Percentiles rank a stretch among this genome's conserved stretches.
Conservation (phyloP, 345 rosid genomes). For the Iberis pinnata region DNA sequence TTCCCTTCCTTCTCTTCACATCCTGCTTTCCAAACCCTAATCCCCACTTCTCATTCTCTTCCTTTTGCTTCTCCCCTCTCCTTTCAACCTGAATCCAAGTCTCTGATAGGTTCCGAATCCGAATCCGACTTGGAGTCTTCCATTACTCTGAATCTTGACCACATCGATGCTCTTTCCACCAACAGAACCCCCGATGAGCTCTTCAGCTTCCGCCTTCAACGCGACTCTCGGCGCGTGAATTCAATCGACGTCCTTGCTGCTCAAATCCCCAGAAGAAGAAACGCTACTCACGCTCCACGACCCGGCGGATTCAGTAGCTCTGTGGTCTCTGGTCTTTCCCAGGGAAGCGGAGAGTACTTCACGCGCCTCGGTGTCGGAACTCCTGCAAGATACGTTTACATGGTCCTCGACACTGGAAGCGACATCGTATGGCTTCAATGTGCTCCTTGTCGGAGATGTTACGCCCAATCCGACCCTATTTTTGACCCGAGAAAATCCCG, state of each 20-base stretch:
- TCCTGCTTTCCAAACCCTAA: slow-evolving; percentile 37
- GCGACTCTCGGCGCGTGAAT: slow-evolving; percentile 57
- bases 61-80: slow-evolving; percentile 41
- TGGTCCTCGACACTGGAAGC: slow-evolving; percentile 93
- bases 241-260: slow-evolving; percentile 38
- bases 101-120: slow-evolving; percentile 7
- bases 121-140: slow-evolving; percentile 26
- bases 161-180: slow-evolving; percentile 62
- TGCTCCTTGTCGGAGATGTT: slow-evolving; percentile 82
- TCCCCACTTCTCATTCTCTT: slow-evolving; percentile 35
- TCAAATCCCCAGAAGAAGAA: slow-evolving; percentile 12
- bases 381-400: slow-evolving; percentile 67
- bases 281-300: slow-evolving; percentile 28
- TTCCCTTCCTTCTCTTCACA: slow-evolving; percentile 29
- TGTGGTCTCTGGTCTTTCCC: slow-evolving; percentile 77
- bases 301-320: slow-evolving; percentile 56
- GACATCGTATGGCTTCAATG: slow-evolving; percentile 96
- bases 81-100: slow-evolving; percentile 23
- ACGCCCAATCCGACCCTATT: slow-evolving; percentile 76
- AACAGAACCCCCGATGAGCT: slow-evolving; percentile 51
- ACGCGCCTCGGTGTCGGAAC: slow-evolving; percentile 92
- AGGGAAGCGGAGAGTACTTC: slow-evolving; percentile 96
- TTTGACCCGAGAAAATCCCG: slow-evolving; percentile 69
- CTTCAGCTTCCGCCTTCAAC: slow-evolving; percentile 58
- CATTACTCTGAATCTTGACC: slow-evolving; percentile 50